Evolutionary conservation across 345 rosid genomes (phyloP).

Genomic region (Citrus australasica): DNA sequence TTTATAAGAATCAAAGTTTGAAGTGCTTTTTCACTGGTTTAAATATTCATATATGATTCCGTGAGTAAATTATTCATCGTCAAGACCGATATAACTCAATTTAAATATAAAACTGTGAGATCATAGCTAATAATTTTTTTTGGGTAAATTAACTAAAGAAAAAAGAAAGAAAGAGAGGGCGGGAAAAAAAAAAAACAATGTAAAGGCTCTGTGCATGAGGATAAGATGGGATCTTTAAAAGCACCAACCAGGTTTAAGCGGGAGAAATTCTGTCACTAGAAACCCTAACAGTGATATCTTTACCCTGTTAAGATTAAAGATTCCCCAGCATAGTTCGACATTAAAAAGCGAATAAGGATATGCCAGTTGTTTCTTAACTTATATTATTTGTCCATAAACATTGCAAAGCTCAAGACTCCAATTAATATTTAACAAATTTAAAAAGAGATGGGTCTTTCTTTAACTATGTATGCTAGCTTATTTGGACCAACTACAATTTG

Average conservation of each 20-base stretch:
- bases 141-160: not conserved
- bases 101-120: not conserved
- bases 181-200: not conserved
- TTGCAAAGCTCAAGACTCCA: not conserved
- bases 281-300: conserved; percentile 23
- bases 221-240: conserved; percentile 29
- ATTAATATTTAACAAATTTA: not conserved
- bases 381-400: not conserved
- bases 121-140: not conserved
- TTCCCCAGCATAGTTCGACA: conserved; percentile 13
- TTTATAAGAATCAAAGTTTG: conserved; percentile 2
- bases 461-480: not conserved
- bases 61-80: not conserved
- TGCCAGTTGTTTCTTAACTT: not conserved
- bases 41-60: not conserved
- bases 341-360: not conserved
- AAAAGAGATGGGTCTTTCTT: not conserved
- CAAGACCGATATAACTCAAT: not conserved
- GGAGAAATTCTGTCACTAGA: conserved; percentile 21
- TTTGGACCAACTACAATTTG: not conserved
- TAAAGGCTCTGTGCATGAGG: not conserved
- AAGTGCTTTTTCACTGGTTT: conserved; percentile 2
- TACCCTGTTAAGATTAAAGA: conserved; percentile 3
- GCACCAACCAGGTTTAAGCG: conserved; percentile 15
- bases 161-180: too few relatives aligned